Conservation (phyloP, 345 rosid species). For the Cardamine resedifolia region DNA sequence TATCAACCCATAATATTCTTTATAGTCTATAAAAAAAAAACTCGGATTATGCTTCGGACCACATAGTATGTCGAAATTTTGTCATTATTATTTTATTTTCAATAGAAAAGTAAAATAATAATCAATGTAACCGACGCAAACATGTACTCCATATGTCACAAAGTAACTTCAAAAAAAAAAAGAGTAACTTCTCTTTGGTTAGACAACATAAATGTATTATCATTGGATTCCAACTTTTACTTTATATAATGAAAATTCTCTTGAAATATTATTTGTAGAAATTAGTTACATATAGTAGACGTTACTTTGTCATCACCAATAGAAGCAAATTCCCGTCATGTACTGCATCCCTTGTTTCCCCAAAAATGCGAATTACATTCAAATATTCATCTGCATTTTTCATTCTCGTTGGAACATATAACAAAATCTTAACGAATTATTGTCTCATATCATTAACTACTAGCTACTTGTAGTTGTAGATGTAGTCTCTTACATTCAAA, state of each 20-base stretch:
- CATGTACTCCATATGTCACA: constrained; percentile 14
- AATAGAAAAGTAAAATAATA: neutral
- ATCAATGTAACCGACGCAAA: constrained; percentile 2
- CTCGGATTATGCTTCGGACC: neutral
- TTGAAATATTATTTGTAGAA: neutral
- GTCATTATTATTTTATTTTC: neutral
- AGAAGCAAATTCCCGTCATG: constrained; percentile 4
- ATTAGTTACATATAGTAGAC: neutral
- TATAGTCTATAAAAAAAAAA: neutral
- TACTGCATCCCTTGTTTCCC: constrained; percentile 21
- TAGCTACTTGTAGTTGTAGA: neutral
- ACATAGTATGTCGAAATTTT: neutral
- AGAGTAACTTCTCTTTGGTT: constrained; percentile 17
- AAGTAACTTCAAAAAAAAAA: too few relatives aligned
- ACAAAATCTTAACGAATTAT: constrained; percentile 2
- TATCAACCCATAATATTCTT: neutral
- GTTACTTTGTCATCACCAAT: constrained; percentile 20
- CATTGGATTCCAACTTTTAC: constrained; percentile 23
- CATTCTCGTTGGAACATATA: constrained; percentile 13
- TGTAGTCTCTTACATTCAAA: neutral
- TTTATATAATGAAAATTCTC: neutral
- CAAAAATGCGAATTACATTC: constrained; percentile 13
- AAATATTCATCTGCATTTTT: constrained; percentile 27
- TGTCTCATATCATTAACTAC: constrained; percentile 24
- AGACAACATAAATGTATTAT: constrained; percentile 27